These are phyloP conservation scores for Fusarium sp. DNA, from an alignment of 2,329 filamentous ascomycete species.

Conservation along the genomic window DNA sequence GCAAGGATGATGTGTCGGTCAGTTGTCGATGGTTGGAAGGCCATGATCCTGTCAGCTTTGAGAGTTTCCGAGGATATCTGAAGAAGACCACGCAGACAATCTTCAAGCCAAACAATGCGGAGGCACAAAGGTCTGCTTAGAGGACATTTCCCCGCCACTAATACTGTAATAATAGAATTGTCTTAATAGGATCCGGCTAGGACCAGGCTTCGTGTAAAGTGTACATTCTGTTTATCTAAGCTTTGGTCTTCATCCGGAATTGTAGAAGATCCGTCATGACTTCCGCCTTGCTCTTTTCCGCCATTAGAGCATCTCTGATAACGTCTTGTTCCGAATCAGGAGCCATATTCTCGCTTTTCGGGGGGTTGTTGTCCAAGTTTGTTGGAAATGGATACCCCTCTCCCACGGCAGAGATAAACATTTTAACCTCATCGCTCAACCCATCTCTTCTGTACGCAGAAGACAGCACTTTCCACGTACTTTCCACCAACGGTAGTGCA, in stretches of 20 bases:
- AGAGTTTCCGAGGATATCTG: conserved; percentile 88
- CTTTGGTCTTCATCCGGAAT: conserved; percentile 25
- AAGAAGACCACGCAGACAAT: conserved; percentile 55
- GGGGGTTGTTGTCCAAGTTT: conserved; percentile 68
- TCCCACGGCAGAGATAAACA: conserved; percentile 62
- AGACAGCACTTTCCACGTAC: conserved; percentile 56
- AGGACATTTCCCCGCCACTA: not conserved
- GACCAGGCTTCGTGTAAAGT: not conserved
- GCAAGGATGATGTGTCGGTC: conserved; percentile 58
- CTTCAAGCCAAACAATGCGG: not conserved
- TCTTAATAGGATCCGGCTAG: not conserved
- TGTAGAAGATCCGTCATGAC: conserved; percentile 56
- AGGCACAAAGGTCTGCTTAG: not conserved
- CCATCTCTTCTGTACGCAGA: conserved; percentile 51
- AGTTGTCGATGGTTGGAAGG: conserved; percentile 76
- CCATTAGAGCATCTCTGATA: conserved; percentile 57
- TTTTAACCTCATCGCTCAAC: conserved; percentile 56
- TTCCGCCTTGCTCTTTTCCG: conserved; percentile 53
- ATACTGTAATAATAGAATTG: not conserved
- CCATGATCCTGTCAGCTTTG: conserved; percentile 77
- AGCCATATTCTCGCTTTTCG: conserved; percentile 68
- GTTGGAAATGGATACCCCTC: conserved; percentile 73
- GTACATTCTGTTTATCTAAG: conserved; percentile 6
- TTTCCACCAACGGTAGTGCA: conserved; percentile 59
- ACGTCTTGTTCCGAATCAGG: conserved; percentile 69